These are phyloP conservation scores for Favolaschia claudopus DNA, from an alignment of 768 basidiomycete genomes.

Conservation along the genomic window DNA sequence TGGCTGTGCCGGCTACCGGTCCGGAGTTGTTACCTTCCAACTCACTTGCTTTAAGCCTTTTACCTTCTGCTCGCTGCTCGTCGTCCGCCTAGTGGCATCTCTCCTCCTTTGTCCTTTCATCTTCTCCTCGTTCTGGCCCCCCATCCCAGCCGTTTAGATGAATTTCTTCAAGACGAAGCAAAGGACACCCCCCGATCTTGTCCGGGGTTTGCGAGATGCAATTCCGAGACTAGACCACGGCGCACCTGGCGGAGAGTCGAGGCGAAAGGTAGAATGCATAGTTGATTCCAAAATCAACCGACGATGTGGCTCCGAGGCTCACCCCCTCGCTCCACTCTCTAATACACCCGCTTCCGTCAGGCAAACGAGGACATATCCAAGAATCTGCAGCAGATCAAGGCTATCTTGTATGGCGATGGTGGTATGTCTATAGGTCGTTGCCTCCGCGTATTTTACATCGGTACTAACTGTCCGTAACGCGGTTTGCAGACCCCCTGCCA, in stretches of 20 bases:
- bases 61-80: neutral
- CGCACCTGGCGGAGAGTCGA: constrained; percentile 76
- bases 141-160: constrained; percentile 52
- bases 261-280: constrained; percentile 71
- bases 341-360: constrained; percentile 46
- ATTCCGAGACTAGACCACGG: constrained; percentile 79
- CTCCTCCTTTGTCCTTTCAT: neutral
- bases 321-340: constrained; percentile 7
- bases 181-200: constrained; percentile 87
- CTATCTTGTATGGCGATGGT: constrained; percentile 86
- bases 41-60: constrained; percentile 6
- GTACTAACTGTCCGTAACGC: constrained; percentile 11
- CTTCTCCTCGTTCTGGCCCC: neutral
- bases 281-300: neutral
- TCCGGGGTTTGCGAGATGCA: constrained; percentile 80
- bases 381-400: constrained; percentile 90
- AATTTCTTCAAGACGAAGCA: constrained; percentile 96
- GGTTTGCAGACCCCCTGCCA: constrained; percentile 75
- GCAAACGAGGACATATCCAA: constrained; percentile 90
- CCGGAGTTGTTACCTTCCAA: neutral
- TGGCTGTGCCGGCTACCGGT: constrained; percentile 7
- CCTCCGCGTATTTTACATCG: constrained; percentile 1
- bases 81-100: neutral
- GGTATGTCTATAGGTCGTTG: constrained; percentile 54
- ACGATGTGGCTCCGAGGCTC: neutral